Conservation (phyloP, 192 early-diverging fungal genomes). For the Rhizoclosmatium globosum region DNA sequence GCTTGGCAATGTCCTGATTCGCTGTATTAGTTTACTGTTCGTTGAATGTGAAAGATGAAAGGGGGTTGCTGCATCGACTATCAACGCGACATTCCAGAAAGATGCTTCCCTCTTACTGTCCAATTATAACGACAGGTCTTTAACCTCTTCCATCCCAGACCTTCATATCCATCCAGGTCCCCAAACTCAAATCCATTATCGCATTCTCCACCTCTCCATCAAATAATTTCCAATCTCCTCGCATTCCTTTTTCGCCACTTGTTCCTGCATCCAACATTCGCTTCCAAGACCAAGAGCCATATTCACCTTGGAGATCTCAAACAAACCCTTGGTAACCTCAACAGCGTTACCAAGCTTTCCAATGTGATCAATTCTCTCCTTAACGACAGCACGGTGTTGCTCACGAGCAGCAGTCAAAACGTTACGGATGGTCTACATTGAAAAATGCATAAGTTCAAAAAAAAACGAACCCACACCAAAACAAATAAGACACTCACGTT, state of each 20-base stretch:
- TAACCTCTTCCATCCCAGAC: background rate
- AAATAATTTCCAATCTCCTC: no score
- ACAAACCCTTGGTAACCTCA: constrained; percentile 91
- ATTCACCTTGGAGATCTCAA: constrained; percentile 87
- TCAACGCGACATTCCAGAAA: no score
- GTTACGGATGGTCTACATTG: constrained; percentile 77
- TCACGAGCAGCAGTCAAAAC: constrained; percentile 84
- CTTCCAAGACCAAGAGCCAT: background rate
- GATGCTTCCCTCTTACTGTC: no score
- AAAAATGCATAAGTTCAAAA: constrained; percentile 9
- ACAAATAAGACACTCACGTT: constrained; percentile 40
- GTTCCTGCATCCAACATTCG: no score
- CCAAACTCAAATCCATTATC: background rate
- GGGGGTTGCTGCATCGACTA: background rate
- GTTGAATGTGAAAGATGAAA: background rate
- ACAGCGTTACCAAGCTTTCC: constrained; percentile 93
- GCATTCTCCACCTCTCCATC: no score
- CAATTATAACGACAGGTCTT: no score
- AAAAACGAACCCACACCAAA: background rate
- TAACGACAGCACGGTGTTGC: constrained; percentile 91
- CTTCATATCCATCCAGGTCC: background rate
- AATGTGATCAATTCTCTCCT: constrained; percentile 89
- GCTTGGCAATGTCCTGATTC: constrained; percentile 81
- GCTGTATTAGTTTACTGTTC: background rate
- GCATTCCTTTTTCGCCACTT: no score